These are phyloP conservation scores for Candida orba DNA, from an alignment of 805 yeast genomes.

Conservation along the genomic window DNA sequence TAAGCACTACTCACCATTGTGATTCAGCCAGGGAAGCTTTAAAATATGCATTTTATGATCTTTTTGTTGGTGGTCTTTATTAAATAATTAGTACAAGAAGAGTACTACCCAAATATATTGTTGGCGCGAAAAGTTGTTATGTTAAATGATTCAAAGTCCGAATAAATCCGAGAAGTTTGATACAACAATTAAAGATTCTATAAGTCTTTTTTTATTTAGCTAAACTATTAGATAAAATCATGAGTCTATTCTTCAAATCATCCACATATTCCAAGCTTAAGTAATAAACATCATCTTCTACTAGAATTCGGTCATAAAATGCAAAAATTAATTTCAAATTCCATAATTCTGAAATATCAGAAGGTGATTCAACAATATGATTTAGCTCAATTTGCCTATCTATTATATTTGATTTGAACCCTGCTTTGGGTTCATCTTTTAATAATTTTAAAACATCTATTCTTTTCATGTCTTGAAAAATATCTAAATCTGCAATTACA, in stretches of 20 bases:
- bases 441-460: conserved; percentile 13
- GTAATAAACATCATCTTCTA: conserved; percentile 31
- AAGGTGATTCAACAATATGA: conserved; percentile 35
- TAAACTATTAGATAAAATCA: conserved; percentile 17
- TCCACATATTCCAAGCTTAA: conserved; percentile 47
- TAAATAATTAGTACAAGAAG: too few species aligned
- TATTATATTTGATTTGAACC: conserved; percentile 36
- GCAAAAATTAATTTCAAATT: conserved; percentile 55
- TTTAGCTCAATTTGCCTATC: conserved; percentile 51
- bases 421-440: conserved; percentile 8
- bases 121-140: too few species aligned
- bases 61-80: background rate
- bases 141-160: background rate
- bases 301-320: conserved; percentile 41
- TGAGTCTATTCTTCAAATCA: conserved; percentile 38
- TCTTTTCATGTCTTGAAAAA: conserved; percentile 13
- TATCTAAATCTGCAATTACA: conserved; percentile 8
- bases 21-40: conserved; percentile 69
- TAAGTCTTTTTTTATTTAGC: background rate
- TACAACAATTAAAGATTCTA: background rate
- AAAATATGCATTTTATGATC: conserved; percentile 44
- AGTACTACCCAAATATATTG: too few species aligned
- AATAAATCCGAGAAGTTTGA: too few species aligned
- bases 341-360: conserved; percentile 50
- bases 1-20: conserved; percentile 33